Evolutionary conservation across 805 yeast genomes (phyloP).

Genomic region (Wickerhamomyces chaumierensis): DNA sequence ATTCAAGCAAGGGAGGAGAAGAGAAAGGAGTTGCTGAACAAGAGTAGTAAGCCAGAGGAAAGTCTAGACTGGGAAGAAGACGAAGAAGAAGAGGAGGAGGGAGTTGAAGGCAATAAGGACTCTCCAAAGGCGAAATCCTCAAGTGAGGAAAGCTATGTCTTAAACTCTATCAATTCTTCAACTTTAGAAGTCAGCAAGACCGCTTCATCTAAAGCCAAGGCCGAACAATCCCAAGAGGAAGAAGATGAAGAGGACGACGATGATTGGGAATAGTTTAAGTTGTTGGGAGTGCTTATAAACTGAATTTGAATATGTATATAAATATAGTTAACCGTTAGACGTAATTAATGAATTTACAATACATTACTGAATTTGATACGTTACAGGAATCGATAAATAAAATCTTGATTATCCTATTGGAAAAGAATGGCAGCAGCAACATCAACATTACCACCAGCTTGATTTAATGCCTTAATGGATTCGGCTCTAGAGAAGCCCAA

Average conservation of each 20-base stretch:
- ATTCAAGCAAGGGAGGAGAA: conserved; percentile 34
- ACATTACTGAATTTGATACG: no score
- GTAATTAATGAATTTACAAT: no score
- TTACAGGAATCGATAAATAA: no score
- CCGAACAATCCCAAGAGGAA: conserved; percentile 11
- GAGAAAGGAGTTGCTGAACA: conserved; percentile 39
- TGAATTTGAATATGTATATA: no score
- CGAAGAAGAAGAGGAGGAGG: conserved; percentile 11
- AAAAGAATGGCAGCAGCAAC: conserved; percentile 77
- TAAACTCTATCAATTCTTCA: conserved; percentile 26
- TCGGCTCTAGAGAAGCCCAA: conserved; percentile 64
- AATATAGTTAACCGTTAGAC: no score
- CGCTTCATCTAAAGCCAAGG: conserved; percentile 2
- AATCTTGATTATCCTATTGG: conserved; percentile 10
- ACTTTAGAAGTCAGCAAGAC: conserved; percentile 21
- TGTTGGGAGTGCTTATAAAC: neutral
- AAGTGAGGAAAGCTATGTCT: conserved; percentile 27
- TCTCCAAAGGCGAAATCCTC: conserved; percentile 18
- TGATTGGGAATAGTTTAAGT: conserved; percentile 42
- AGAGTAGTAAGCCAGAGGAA: conserved; percentile 3
- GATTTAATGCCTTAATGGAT: conserved; percentile 52
- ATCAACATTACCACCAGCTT: conserved; percentile 70
- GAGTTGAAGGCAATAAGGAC: conserved; percentile 2
- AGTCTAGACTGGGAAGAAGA: conserved; percentile 11
- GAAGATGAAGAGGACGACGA: conserved; percentile 27